phyloP scores from a whole-genome alignment of 495 filamentous ascomycete genomes.

The Schizothecium vesticola region DNA sequence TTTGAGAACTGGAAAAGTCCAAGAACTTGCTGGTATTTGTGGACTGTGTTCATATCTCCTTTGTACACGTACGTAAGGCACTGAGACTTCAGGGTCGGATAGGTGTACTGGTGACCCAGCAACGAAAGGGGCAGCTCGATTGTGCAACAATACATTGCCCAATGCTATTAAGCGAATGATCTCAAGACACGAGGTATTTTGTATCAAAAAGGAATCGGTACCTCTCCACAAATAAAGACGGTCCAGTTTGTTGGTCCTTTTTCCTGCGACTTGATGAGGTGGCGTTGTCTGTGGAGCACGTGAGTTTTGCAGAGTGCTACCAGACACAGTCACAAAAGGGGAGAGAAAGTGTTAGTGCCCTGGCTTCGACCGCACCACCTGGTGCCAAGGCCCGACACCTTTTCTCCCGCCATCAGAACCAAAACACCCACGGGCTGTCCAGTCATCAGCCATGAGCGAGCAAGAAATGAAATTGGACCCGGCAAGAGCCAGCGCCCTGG shows the following conservation, averaged over 20 bases:
- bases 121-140: neutral
- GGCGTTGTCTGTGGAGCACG: neutral
- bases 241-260: neutral
- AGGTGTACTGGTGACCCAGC: neutral
- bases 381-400: neutral
- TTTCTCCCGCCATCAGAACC: neutral
- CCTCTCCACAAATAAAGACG: neutral
- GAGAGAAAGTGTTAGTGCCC: neutral
- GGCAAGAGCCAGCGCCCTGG: conserved; percentile 42
- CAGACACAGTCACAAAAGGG: neutral
- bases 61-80: no score
- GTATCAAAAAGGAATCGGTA: neutral
- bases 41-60: no score
- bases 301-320: neutral
- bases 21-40: neutral
- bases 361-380: neutral
- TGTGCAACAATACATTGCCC: neutral
- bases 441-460: conserved; percentile 27
- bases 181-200: neutral
- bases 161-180: neutral
- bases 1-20: neutral
- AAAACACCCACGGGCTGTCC: neutral
- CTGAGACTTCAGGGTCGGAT: neutral
- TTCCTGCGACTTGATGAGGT: neutral
- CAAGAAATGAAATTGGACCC: conserved; percentile 50